phyloP scores from a whole-genome alignment of 495 filamentous ascomycete species.

The Penicillium longicatenatum region DNA sequence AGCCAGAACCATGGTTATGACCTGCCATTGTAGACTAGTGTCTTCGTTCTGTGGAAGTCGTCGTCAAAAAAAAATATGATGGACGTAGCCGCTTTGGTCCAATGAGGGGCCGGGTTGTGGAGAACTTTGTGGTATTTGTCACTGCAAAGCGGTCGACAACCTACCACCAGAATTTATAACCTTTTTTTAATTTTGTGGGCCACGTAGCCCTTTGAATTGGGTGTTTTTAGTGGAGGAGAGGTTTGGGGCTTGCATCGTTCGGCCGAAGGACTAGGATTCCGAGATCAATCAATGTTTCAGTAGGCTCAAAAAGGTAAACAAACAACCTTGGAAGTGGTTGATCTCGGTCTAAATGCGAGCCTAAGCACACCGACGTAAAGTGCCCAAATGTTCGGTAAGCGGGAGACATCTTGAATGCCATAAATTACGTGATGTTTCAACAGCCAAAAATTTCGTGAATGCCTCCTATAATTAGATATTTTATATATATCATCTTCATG shows the following conservation, averaged over 20 bases:
- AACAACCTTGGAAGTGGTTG: no score
- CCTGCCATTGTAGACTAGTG: not conserved
- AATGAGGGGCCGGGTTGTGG: conserved; percentile 9
- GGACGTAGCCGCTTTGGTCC: not conserved
- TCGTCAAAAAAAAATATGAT: not conserved
- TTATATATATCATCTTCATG: no score
- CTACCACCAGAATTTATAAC: not conserved
- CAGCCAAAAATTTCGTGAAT: no score
- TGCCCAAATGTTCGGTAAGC: no score
- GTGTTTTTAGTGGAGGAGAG: not conserved
- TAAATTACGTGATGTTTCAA: no score
- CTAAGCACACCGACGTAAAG: not conserved
- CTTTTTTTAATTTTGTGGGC: conserved; percentile 5
- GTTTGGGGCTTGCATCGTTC: not conserved
- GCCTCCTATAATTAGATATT: no score
- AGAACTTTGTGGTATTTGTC: conserved; percentile 15
- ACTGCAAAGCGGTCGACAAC: conserved; percentile 13
- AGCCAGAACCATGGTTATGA: not conserved
- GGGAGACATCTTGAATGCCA: no score
- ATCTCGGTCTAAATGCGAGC: not conserved
- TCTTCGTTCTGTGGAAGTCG: not conserved
- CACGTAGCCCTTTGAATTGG: conserved; percentile 10
- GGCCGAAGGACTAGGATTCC: not conserved
- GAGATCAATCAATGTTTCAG: not conserved
- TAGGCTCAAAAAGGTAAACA: not conserved